Conservation (phyloP, 2,329 filamentous ascomycete genomes). For the Exophiala sideris region DNA sequence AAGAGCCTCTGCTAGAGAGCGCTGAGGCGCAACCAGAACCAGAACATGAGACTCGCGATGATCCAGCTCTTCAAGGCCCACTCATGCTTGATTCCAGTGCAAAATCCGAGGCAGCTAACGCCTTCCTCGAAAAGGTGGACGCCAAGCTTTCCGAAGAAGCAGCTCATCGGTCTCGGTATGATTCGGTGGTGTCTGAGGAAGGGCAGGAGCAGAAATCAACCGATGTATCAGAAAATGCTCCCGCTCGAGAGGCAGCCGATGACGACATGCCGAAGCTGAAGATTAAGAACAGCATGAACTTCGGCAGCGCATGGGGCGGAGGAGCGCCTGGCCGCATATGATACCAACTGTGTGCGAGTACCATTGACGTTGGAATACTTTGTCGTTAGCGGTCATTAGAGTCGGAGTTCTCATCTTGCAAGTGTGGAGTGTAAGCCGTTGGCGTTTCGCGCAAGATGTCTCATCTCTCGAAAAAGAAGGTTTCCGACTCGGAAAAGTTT, state of each 20-base stretch:
- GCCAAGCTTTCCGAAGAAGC: constrained; percentile 43
- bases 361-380: neutral
- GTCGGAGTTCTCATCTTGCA: neutral
- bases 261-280: constrained; percentile 33
- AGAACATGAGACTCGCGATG: constrained; percentile 36
- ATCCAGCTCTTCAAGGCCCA: constrained; percentile 43
- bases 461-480: too few species aligned
- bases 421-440: neutral
- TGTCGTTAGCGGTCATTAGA: constrained; percentile 14
- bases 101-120: constrained; percentile 35
- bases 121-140: constrained; percentile 42
- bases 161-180: constrained; percentile 21
- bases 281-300: constrained; percentile 45
- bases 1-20: constrained; percentile 10
- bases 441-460: too few species aligned
- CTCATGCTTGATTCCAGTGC: constrained; percentile 42
- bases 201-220: constrained; percentile 29
- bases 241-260: constrained; percentile 19
- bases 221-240: constrained; percentile 33
- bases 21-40: constrained; percentile 5
- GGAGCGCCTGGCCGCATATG: constrained; percentile 16
- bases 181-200: constrained; percentile 11
- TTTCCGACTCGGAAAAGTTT: too few species aligned
- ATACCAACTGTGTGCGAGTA: neutral
- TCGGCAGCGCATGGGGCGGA: constrained; percentile 46